Conservation (phyloP, 1,284 basidiomycete species). For the Anthracocystis setariae region DNA sequence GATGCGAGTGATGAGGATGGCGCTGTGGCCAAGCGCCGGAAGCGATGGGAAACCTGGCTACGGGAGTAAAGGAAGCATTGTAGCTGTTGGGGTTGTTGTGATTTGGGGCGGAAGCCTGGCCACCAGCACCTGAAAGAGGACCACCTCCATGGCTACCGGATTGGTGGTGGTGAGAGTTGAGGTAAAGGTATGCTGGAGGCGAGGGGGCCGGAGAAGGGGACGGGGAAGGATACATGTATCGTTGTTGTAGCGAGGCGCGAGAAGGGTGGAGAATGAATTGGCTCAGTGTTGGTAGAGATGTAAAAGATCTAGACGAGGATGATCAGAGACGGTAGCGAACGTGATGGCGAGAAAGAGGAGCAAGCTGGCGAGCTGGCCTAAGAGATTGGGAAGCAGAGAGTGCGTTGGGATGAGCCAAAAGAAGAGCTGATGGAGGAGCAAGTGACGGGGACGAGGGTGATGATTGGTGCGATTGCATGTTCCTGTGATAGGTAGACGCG, state of each 20-base stretch:
- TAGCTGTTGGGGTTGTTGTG: constrained; percentile 33
- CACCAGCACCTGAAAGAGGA: constrained; percentile 39
- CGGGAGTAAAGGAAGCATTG: constrained; percentile 44
- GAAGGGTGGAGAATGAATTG: constrained; percentile 5
- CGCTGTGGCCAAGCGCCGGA: constrained; percentile 39
- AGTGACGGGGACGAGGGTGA: constrained; percentile 10
- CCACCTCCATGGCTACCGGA: constrained; percentile 43
- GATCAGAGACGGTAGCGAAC: constrained; percentile 19
- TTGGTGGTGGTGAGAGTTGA: constrained; percentile 53
- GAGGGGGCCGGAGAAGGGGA: constrained; percentile 61
- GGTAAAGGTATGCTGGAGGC: constrained; percentile 62
- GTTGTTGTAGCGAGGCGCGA: constrained; percentile 16
- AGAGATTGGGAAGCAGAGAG: constrained; percentile 1
- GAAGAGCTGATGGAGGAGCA: constrained; percentile 6
- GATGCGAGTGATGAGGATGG: constrained; percentile 54
- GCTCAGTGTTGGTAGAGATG: constrained; percentile 5
- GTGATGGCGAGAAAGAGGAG: constrained; percentile 15
- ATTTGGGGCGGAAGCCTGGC: constrained; percentile 23
- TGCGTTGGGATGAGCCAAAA: constrained; percentile 9
- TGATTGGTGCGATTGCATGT: constrained; percentile 36
- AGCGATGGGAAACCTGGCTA: constrained; percentile 51
- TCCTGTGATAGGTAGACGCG: constrained; percentile 16
- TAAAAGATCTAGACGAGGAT: neutral
- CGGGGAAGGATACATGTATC: constrained; percentile 62
- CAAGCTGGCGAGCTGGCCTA: constrained; percentile 4